Evolutionary conservation across 2,329 filamentous ascomycete genomes (phyloP).

Genomic region (Fusarium mangiferae): DNA sequence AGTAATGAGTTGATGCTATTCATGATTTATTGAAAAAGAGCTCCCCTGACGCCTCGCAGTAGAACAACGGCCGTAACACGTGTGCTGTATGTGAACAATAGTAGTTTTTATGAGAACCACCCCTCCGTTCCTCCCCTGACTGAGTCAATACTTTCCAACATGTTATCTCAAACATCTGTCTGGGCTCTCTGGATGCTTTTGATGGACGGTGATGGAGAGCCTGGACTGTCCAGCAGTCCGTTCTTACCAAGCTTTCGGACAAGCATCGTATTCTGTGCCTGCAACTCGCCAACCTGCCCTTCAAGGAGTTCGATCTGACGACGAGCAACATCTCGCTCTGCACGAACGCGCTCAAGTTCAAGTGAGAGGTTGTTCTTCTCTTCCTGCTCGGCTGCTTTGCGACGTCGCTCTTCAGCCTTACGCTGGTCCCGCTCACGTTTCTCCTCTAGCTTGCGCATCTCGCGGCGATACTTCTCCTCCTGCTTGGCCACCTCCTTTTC

Average conservation of each 20-base stretch:
- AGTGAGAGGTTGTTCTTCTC: constrained; percentile 59
- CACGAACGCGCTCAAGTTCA: constrained; percentile 63
- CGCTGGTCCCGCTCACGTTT: constrained; percentile 70
- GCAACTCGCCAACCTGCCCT: constrained; percentile 65
- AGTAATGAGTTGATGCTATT: constrained; percentile 18
- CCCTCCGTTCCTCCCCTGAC: neutral
- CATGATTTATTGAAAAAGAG: constrained; percentile 6
- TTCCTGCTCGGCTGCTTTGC: constrained; percentile 64
- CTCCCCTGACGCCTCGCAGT: constrained; percentile 37
- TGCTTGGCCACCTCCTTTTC: constrained; percentile 72
- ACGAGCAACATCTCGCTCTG: constrained; percentile 63
- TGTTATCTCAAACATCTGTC: constrained; percentile 6
- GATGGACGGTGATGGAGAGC: constrained; percentile 53
- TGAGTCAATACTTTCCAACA: neutral
- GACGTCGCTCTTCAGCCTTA: constrained; percentile 64
- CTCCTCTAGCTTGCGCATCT: constrained; percentile 72
- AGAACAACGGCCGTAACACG: constrained; percentile 10
- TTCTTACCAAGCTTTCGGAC: constrained; percentile 63
- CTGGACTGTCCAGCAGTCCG: constrained; percentile 50
- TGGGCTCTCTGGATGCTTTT: constrained; percentile 26
- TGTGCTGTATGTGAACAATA: constrained; percentile 13
- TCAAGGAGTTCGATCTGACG: constrained; percentile 66
- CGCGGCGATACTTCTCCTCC: constrained; percentile 72
- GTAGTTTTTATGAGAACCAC: neutral
- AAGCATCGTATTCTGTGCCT: constrained; percentile 69